Conservation (phyloP, 805 yeast species). For the Ogataea naganishii region DNA sequence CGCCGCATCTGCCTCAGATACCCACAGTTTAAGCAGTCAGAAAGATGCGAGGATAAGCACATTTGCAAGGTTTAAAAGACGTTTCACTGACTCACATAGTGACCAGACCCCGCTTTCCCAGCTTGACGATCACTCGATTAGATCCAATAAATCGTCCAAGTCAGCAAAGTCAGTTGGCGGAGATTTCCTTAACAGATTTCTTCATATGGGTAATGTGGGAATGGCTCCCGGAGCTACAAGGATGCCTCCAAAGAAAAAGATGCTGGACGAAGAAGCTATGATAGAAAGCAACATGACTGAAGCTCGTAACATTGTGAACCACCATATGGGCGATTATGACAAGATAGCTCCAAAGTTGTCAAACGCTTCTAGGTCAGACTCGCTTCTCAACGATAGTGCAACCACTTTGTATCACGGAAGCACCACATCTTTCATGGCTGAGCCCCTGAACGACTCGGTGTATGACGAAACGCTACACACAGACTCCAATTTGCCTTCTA, state of each 20-base stretch:
- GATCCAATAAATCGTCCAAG: too few species aligned
- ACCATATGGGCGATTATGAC: conserved; percentile 16
- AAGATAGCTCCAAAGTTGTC: conserved; percentile 25
- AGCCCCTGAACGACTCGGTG: conserved; percentile 8
- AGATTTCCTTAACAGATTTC: too few species aligned
- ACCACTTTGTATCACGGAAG: not conserved
- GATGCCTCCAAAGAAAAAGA: not conserved
- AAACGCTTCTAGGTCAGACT: not conserved
- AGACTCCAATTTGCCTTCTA: conserved; percentile 41
- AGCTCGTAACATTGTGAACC: conserved; percentile 2
- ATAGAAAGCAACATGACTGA: not conserved
- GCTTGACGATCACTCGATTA: too few species aligned
- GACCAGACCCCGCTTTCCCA: too few species aligned
- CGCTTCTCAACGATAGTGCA: not conserved
- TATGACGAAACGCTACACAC: conserved; percentile 1
- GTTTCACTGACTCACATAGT: too few species aligned
- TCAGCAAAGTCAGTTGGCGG: too few species aligned
- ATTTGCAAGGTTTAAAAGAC: conserved; percentile 6
- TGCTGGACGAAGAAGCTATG: not conserved
- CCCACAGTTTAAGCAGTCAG: not conserved
- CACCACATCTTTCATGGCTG: not conserved
- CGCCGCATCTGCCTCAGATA: not conserved
- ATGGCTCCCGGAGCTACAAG: too few species aligned
- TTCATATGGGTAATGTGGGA: too few species aligned
- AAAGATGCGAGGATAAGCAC: conserved; percentile 3